Evolutionary conservation across 768 basidiomycete species (phyloP).

Genomic region (Phlegmacium glaucopus): DNA sequence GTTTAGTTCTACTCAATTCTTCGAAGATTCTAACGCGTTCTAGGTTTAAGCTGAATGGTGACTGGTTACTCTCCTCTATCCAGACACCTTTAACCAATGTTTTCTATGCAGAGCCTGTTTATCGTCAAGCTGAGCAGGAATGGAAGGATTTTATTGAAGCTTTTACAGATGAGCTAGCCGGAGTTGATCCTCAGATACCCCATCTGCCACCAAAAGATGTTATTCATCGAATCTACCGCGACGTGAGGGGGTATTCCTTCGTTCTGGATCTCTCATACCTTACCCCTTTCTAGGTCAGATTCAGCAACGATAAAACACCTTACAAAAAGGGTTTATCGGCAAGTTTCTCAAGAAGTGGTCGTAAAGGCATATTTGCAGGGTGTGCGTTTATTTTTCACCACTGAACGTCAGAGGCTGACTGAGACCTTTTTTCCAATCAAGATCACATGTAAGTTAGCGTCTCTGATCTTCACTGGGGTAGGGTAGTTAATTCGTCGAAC

Average conservation of each 20-base stretch:
- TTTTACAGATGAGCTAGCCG: slow-evolving; percentile 63
- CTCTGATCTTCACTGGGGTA: no score
- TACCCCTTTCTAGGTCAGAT: slow-evolving; percentile 56
- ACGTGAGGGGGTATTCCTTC: slow-evolving; percentile 42
- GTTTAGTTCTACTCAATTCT: not conserved
- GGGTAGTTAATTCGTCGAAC: no score
- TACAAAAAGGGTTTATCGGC: slow-evolving; percentile 85
- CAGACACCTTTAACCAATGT: not conserved
- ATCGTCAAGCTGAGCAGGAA: slow-evolving; percentile 80
- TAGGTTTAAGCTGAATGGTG: slow-evolving; percentile 85
- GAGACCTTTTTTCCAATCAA: slow-evolving; percentile 20
- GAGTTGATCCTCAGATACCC: slow-evolving; percentile 81
- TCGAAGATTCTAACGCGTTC: not conserved
- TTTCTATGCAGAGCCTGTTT: slow-evolving; percentile 60
- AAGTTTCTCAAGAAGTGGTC: slow-evolving; percentile 83
- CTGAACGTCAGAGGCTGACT: not conserved
- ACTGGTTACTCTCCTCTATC: slow-evolving; percentile 4
- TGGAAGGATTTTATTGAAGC: slow-evolving; percentile 82
- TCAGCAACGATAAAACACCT: slow-evolving; percentile 93
- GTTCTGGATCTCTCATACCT: not conserved
- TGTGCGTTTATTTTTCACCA: slow-evolving; percentile 48
- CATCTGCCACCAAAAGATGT: slow-evolving; percentile 89
- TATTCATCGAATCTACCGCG: slow-evolving; percentile 90
- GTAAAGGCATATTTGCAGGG: slow-evolving; percentile 86
- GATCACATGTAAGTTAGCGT: slow-evolving; percentile 57